A percentile compares a stretch with the other conserved stretches of the same genome.
phyloP scores from a whole-genome alignment of 1,284 basidiomycete species.

The Chalciporus piperatoides region DNA sequence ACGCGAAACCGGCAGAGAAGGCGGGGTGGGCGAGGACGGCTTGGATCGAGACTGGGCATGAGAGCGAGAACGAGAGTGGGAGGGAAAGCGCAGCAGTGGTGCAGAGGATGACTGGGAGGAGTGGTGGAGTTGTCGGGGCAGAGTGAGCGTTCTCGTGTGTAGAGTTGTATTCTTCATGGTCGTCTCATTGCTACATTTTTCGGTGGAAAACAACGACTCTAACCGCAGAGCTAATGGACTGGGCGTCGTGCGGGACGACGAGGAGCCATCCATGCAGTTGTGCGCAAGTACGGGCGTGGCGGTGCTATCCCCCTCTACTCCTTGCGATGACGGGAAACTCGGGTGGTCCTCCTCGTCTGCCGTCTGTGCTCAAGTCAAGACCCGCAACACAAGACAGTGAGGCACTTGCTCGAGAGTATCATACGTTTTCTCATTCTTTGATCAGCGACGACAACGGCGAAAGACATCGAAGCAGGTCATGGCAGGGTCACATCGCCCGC shows the following conservation, averaged over 20 bases:
- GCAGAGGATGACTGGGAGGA: conserved; percentile 7
- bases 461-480: conserved; percentile 26
- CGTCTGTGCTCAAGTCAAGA: conserved; percentile 51
- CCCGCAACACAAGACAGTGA: conserved; percentile 54
- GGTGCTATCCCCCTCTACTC: conserved; percentile 6
- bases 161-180: background rate
- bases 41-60: conserved; percentile 2
- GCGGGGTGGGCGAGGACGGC: conserved; percentile 2
- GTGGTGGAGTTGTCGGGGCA: conserved; percentile 20
- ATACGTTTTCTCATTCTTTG: background rate
- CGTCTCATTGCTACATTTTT: background rate
- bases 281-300: conserved; percentile 5
- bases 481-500: conserved; percentile 29
- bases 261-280: conserved; percentile 14
- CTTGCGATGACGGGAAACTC: background rate
- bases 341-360: conserved; percentile 35
- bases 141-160: conserved; percentile 10
- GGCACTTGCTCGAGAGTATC: conserved; percentile 8
- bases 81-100: conserved; percentile 27
- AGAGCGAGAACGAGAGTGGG: conserved; percentile 21
- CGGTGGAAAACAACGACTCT: conserved; percentile 8
- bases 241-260: conserved; percentile 8
- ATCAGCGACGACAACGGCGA: conserved; percentile 20
- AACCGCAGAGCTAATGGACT: conserved; percentile 1
- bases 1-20: conserved; percentile 17